Evolutionary conservation across 805 yeast species (phyloP).

Genomic region (Candida ortonii): DNA sequence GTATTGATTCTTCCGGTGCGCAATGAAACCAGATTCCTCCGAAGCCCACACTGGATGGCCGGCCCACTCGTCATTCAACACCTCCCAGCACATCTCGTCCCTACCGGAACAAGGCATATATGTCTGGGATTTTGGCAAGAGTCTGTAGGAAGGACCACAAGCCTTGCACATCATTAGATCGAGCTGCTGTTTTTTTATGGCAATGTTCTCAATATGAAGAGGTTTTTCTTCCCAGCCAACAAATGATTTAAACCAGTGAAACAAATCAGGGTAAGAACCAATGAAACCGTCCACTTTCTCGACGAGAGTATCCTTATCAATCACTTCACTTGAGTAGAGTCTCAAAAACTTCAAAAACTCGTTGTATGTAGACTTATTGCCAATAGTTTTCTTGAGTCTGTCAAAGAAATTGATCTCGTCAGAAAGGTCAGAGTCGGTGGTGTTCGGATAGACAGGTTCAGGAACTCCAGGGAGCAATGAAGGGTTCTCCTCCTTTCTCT

Average conservation of each 20-base stretch:
- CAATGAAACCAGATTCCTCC: constrained; percentile 97
- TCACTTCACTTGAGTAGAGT: constrained; percentile 84
- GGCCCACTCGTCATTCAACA: constrained; percentile 97
- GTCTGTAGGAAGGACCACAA: constrained; percentile 92
- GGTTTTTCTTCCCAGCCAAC: constrained; percentile 88
- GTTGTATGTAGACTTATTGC: constrained; percentile 84
- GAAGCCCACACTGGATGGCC: constrained; percentile 99
- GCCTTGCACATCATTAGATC: constrained; percentile 90
- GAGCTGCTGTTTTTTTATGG: constrained; percentile 84
- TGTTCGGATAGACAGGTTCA: constrained; percentile 66
- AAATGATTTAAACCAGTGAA: constrained; percentile 88
- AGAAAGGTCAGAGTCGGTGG: constrained; percentile 58
- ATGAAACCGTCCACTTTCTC: constrained; percentile 82
- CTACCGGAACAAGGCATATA: constrained; percentile 98
- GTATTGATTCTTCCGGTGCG: constrained; percentile 97
- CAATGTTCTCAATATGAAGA: constrained; percentile 80
- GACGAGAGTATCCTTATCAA: constrained; percentile 77
- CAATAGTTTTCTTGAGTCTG: constrained; percentile 82
- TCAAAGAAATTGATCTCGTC: constrained; percentile 92
- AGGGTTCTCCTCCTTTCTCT: constrained; percentile 45
- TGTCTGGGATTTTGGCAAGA: constrained; percentile 89
- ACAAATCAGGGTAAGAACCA: constrained; percentile 74
- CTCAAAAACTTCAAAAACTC: constrained; percentile 89
- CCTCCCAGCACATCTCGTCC: constrained; percentile 99
- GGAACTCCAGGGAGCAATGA: constrained; percentile 82